Evolutionary conservation across 2,329 filamentous ascomycete species (phyloP).

Genomic region (Colletotrichum sp.): DNA sequence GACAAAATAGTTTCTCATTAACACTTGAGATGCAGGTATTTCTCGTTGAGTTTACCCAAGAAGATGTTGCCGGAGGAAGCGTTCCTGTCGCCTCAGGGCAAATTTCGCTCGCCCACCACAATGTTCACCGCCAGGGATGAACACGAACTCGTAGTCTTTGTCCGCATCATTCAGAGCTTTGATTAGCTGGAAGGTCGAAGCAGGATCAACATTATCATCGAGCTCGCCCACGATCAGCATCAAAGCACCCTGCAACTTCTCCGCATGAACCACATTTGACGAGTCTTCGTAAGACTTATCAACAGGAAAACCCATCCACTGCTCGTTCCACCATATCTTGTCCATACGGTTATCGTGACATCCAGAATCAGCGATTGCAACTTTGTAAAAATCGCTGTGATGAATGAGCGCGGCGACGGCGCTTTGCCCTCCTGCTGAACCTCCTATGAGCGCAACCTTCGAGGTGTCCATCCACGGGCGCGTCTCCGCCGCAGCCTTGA

Average conservation of each 20-base stretch:
- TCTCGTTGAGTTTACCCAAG: neutral
- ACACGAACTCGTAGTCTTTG: conserved; percentile 33
- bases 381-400: conserved; percentile 32
- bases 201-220: conserved; percentile 33
- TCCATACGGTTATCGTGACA: conserved; percentile 36
- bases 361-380: conserved; percentile 29
- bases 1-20: no score
- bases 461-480: conserved; percentile 31
- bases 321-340: conserved; percentile 34
- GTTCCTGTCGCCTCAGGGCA: neutral
- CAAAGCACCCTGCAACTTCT: conserved; percentile 28
- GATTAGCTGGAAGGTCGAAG: conserved; percentile 31
- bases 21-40: neutral
- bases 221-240: conserved; percentile 33
- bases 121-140: conserved; percentile 25
- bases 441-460: conserved; percentile 31
- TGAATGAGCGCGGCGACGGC: conserved; percentile 30
- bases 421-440: conserved; percentile 34
- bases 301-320: conserved; percentile 36
- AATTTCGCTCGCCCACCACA: neutral
- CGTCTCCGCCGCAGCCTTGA: conserved; percentile 28
- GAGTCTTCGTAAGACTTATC: conserved; percentile 30
- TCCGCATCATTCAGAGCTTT: conserved; percentile 28
- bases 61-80: neutral
- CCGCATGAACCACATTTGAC: conserved; percentile 31